phyloP scores from a whole-genome alignment of 179 eudicot genomes.

The Corrigiola litoralis region DNA sequence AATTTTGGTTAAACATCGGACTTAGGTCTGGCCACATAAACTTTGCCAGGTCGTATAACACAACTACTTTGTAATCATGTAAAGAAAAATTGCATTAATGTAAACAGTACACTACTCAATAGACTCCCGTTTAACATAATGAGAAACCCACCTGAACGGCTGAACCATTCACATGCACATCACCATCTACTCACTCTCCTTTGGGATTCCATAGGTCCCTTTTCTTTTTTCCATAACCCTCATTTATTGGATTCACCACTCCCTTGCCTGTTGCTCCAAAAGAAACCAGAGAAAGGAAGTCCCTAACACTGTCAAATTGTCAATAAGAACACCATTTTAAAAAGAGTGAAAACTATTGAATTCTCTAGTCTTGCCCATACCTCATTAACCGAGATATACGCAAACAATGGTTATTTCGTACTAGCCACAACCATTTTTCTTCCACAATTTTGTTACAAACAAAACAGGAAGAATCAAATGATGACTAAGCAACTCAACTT shows the following conservation, averaged over 20 bases:
- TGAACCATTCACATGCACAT: slow-evolving; percentile 14
- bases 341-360: background rate
- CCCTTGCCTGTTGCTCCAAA: slow-evolving; percentile 9
- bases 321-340: background rate
- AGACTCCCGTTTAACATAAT: slow-evolving; percentile 2
- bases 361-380: background rate
- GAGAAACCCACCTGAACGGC: slow-evolving; percentile 9
- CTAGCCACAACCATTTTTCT: background rate
- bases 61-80: background rate
- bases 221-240: slow-evolving; percentile 1
- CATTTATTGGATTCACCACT: slow-evolving; percentile 26
- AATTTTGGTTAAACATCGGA: too few relatives aligned
- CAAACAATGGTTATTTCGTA: too few relatives aligned
- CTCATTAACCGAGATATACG: background rate
- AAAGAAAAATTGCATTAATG: background rate
- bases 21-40: too few relatives aligned
- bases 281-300: background rate
- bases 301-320: background rate
- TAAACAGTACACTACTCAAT: background rate
- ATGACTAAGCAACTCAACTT: slow-evolving; percentile 12
- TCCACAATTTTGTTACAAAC: background rate
- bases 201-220: background rate
- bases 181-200: background rate
- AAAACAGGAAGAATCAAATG: background rate
- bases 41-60: too few relatives aligned